phyloP scores from a whole-genome alignment of 1,284 basidiomycete genomes.

The Farysia itapuensis region DNA sequence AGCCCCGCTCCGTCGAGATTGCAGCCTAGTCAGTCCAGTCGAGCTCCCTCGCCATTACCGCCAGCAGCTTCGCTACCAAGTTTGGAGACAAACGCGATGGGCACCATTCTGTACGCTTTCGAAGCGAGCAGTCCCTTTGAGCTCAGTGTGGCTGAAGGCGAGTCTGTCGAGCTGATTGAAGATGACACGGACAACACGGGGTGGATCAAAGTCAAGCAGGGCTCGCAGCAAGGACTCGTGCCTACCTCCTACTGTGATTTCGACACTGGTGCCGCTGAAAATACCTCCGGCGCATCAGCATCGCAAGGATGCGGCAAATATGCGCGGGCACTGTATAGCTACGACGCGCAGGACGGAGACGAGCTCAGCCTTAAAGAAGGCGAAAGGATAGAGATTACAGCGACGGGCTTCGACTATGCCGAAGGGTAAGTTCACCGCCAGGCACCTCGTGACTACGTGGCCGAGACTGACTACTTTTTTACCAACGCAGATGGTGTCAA shows the following conservation, averaged over 20 bases:
- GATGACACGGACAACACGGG: slow-evolving; percentile 37
- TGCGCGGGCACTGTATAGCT: slow-evolving; percentile 41
- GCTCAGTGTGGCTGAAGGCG: slow-evolving; percentile 35
- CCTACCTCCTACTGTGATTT: slow-evolving; percentile 40
- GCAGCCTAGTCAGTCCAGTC: not conserved
- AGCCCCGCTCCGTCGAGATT: not conserved
- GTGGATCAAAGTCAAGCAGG: slow-evolving; percentile 37
- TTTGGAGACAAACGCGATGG: not conserved
- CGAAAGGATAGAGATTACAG: slow-evolving; percentile 29
- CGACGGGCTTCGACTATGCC: slow-evolving; percentile 27
- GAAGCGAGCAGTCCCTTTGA: slow-evolving; percentile 42
- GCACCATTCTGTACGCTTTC: slow-evolving; percentile 29
- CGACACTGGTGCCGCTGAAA: not conserved
- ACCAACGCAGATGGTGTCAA: slow-evolving; percentile 22
- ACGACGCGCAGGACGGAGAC: slow-evolving; percentile 32
- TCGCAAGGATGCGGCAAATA: slow-evolving; percentile 20
- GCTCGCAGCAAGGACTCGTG: slow-evolving; percentile 25
- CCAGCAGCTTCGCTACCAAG: not conserved
- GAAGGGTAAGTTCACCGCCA: slow-evolving; percentile 32
- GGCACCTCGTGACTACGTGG: too few species aligned
- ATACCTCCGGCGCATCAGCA: slow-evolving; percentile 1
- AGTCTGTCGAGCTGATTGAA: slow-evolving; percentile 33
- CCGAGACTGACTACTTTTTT: slow-evolving; percentile 1
- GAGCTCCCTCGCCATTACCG: not conserved
- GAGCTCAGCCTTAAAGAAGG: slow-evolving; percentile 23